Percentiles rank a stretch among this genome's conserved stretches.
Evolutionary conservation across 352 stramenopile species (phyloP).

Genomic region (Thraustochytrium sp.): DNA sequence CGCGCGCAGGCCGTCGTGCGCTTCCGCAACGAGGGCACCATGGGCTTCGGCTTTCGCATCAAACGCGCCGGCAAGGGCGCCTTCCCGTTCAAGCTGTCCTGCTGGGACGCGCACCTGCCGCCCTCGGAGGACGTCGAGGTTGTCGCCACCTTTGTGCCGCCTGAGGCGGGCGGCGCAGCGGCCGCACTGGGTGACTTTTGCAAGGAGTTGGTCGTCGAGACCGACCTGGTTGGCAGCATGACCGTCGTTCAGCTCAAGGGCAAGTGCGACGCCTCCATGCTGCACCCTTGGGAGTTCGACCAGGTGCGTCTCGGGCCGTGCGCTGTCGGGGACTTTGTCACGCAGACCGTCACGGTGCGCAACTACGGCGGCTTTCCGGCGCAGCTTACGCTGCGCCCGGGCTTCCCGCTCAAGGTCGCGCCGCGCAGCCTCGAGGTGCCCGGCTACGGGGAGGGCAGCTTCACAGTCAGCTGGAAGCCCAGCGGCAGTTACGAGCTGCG

Average conservation of each 20-base stretch:
- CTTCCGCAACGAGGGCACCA: slow-evolving; percentile 9
- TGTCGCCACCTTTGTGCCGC: neutral
- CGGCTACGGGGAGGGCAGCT: neutral
- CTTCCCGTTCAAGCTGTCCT: slow-evolving; percentile 27
- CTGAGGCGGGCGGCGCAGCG: neutral
- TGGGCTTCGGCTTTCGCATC: slow-evolving; percentile 33
- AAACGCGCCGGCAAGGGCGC: neutral
- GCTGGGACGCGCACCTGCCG: neutral
- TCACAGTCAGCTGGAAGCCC: slow-evolving; percentile 27
- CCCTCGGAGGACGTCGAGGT: slow-evolving; percentile 22
- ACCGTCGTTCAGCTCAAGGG: neutral
- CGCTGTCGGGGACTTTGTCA: slow-evolving; percentile 27
- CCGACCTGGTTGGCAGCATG: slow-evolving; percentile 21
- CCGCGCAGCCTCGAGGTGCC: neutral
- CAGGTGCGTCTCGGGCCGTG: neutral
- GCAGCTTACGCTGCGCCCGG: neutral
- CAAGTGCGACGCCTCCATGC: slow-evolving; percentile 10
- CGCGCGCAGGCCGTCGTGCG: neutral
- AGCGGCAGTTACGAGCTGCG: slow-evolving; percentile 42
- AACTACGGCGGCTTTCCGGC: slow-evolving; percentile 30
- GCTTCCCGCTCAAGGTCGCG: slow-evolving; percentile 37
- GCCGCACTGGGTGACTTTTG: neutral
- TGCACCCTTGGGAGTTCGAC: neutral
- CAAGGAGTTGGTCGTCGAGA: slow-evolving; percentile 24
- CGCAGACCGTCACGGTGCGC: neutral